Percentiles rank a stretch among this genome's conserved stretches.
Evolutionary conservation across 2,329 filamentous ascomycete species (phyloP).

Genomic region (Sporothrix inflata): DNA sequence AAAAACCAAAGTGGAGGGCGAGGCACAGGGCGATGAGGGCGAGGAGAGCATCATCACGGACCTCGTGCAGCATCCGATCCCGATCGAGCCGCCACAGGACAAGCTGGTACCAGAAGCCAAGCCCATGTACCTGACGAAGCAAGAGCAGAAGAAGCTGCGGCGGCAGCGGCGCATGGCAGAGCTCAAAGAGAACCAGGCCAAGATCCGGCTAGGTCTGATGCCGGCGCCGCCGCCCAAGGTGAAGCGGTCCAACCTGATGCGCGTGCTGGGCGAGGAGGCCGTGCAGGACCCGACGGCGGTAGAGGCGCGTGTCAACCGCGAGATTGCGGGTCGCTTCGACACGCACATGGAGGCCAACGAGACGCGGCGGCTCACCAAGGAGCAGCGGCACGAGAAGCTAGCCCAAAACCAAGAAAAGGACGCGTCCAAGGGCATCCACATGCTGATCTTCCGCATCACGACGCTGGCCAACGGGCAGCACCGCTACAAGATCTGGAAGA

Average conservation of each 20-base stretch:
- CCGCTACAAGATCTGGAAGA: conserved; percentile 88
- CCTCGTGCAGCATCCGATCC: conserved; percentile 90
- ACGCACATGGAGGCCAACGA: conserved; percentile 80
- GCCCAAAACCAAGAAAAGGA: conserved; percentile 83
- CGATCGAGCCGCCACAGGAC: conserved; percentile 89
- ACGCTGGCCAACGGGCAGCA: conserved; percentile 91
- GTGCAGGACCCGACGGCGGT: conserved; percentile 98
- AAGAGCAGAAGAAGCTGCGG: conserved; percentile 88
- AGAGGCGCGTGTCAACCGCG: conserved; percentile 87
- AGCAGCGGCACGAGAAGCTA: conserved; percentile 83
- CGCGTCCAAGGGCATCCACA: conserved; percentile 79
- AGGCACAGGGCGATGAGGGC: conserved; percentile 48
- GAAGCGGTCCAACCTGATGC: conserved; percentile 97
- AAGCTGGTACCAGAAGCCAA: conserved; percentile 78
- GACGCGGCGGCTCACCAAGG: conserved; percentile 84
- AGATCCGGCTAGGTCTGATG: conserved; percentile 87
- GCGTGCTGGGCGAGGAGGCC: conserved; percentile 84
- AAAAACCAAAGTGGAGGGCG: conserved; percentile 37
- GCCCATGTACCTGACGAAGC: conserved; percentile 87
- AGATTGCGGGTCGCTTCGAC: conserved; percentile 84
- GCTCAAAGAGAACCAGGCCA: conserved; percentile 93
- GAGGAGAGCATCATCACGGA: conserved; percentile 86
- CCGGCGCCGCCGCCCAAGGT: conserved; percentile 93
- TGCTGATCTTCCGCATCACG: conserved; percentile 87
- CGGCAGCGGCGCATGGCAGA: conserved; percentile 90